Evolutionary conservation across 2,329 filamentous ascomycete species (phyloP).

Genomic region (Exophiala sp.): DNA sequence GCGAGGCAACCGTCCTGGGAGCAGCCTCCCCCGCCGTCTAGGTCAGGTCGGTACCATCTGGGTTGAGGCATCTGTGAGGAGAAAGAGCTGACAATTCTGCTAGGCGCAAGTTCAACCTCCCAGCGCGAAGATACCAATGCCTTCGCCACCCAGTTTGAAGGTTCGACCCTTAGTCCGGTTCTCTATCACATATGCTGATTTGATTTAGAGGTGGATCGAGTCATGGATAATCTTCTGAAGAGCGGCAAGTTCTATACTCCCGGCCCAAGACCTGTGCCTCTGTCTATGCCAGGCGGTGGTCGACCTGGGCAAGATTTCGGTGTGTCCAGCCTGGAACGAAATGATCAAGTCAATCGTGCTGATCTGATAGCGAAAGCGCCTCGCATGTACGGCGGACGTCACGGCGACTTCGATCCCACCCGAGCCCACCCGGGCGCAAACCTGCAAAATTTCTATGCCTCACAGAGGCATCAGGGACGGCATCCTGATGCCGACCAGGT

Average conservation of each 20-base stretch:
- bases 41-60: constrained; percentile 54
- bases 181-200: constrained; percentile 29
- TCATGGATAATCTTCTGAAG: constrained; percentile 91
- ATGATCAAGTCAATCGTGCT: neutral
- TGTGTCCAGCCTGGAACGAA: constrained; percentile 2
- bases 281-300: constrained; percentile 30
- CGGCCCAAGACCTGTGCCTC: constrained; percentile 70
- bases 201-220: constrained; percentile 79
- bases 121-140: constrained; percentile 69
- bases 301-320: constrained; percentile 26
- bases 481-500: constrained; percentile 94
- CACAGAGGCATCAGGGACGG: constrained; percentile 82
- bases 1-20: constrained; percentile 65
- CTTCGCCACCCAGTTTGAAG: constrained; percentile 83
- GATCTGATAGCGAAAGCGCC: constrained; percentile 50
- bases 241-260: constrained; percentile 79
- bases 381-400: constrained; percentile 63
- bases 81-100: constrained; percentile 28
- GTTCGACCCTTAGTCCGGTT: constrained; percentile 44
- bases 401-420: constrained; percentile 75
- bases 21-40: constrained; percentile 64
- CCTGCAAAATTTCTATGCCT: constrained; percentile 88
- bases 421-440: constrained; percentile 69
- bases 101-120: constrained; percentile 69
- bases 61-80: neutral